Conservation (phyloP, 805 yeast genomes). For the Saccharomycopsis sp. region DNA sequence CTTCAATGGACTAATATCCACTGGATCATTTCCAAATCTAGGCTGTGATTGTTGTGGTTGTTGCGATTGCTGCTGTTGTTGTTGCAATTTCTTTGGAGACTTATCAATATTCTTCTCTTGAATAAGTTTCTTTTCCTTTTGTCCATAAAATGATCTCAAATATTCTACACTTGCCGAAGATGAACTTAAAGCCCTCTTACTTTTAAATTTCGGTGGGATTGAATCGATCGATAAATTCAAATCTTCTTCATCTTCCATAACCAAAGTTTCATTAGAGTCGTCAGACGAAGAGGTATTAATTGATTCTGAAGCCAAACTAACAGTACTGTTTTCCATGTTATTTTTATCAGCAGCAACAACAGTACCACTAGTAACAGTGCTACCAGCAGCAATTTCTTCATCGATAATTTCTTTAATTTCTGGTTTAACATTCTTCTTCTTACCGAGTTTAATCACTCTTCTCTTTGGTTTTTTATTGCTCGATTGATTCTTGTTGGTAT, state of each 20-base stretch:
- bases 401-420: not conserved
- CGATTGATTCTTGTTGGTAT: constrained; percentile 14
- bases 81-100: constrained; percentile 1
- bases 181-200: constrained; percentile 19
- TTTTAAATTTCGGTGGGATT: constrained; percentile 9
- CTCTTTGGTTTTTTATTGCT: constrained; percentile 25
- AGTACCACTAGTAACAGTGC: too few species aligned
- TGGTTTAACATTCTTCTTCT: constrained; percentile 4
- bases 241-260: not conserved
- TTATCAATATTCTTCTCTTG: not conserved
- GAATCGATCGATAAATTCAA: constrained; percentile 7
- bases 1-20: too few species aligned
- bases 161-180: constrained; percentile 20
- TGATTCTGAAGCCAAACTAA: not conserved
- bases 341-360: not conserved
- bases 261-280: constrained; percentile 1
- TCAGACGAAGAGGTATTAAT: not conserved
- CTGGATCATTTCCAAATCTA: too few species aligned
- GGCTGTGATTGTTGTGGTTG: too few species aligned
- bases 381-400: constrained; percentile 1
- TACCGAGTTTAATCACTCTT: constrained; percentile 25
- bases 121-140: constrained; percentile 1
- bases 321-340: too few species aligned
- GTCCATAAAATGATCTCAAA: constrained; percentile 11
- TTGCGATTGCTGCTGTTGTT: not conserved